Evolutionary conservation across 2,329 filamentous ascomycete species (phyloP).

Genomic region (Trichoderma simmonsii): DNA sequence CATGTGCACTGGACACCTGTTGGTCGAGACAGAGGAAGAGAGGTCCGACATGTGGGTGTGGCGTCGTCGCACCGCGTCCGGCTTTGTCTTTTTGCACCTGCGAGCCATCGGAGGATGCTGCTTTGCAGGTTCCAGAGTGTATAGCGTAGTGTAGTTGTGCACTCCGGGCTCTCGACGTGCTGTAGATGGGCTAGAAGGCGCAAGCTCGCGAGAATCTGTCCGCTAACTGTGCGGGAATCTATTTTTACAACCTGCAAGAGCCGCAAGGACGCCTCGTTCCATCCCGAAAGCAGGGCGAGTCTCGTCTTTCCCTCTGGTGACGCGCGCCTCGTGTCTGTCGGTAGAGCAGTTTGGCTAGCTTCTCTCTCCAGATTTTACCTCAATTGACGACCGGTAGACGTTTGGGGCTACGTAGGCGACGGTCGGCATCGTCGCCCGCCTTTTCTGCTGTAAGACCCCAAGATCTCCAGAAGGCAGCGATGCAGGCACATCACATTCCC

Average conservation of each 20-base stretch:
- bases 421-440: not conserved
- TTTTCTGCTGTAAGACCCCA: not conserved
- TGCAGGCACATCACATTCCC: constrained; percentile 6
- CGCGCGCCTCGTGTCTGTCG: constrained; percentile 4
- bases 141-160: not conserved
- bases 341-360: not conserved
- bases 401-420: not conserved
- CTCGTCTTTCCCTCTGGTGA: not conserved
- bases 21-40: not conserved
- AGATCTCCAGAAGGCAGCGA: constrained; percentile 4
- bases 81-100: not conserved
- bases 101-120: constrained; percentile 11
- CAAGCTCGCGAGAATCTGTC: not conserved
- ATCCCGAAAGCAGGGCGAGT: not conserved
- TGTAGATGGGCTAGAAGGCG: not conserved
- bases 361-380: not conserved
- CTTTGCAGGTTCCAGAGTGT: not conserved
- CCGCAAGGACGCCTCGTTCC: not conserved
- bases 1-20: not conserved
- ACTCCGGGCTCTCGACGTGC: not conserved
- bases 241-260: not conserved
- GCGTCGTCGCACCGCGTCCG: not conserved
- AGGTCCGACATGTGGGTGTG: constrained; percentile 14
- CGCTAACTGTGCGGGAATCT: not conserved
- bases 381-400: not conserved